Evolutionary conservation across 2,329 filamentous ascomycete genomes (phyloP), one percentile per base, ranked within the genome.

Genomic region (Aspergillus sp.): DNA sequence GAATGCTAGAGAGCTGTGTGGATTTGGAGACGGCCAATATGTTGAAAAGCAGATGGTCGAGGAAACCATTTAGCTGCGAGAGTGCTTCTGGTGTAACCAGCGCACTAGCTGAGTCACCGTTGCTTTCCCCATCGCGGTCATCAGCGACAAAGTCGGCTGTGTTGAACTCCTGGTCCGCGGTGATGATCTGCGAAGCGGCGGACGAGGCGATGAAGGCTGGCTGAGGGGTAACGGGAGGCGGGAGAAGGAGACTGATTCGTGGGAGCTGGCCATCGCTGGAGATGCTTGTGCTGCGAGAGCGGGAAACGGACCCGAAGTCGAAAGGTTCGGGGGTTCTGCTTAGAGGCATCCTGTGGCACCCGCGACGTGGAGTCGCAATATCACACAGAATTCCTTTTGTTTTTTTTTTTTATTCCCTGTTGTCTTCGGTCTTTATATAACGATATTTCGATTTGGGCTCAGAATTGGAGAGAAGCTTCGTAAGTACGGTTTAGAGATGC

Each of bases 1-100:
- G 83, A 50, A 97, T 78, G 2, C 83, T 78, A 6, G 80, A 71
- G 7, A 97, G 76, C 2, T 83, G 82, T 0, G 90, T 94, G 2
- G 90, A 90, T 59, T 85, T 84, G 15, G 91, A 84, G 10, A 82
- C 75, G 22, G 83, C 82, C n/a, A 98, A 80, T 53, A 97, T 86
- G 61, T 88, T 91, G 74, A 90, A 95, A 5, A 98, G 79, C 4
- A 97, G 76, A 63, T 96, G 88, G 66, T 98, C 93, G 53, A 98
- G 80, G 63, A 98, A 98, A 60, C 80, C 83, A 71, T 98, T 98
- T 62, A 96, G 80, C 7, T 95, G 79, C 38, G 78, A 77, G 33
- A 97, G 74, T 0, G 93, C 88, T 23, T 80, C 78, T 2, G 79
- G 75, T 1, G 89, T 85, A 49, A 95, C 86, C 43, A 85, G 66